Conservation (phyloP, 441 rosid species). For the Adansonia grandidieri region DNA sequence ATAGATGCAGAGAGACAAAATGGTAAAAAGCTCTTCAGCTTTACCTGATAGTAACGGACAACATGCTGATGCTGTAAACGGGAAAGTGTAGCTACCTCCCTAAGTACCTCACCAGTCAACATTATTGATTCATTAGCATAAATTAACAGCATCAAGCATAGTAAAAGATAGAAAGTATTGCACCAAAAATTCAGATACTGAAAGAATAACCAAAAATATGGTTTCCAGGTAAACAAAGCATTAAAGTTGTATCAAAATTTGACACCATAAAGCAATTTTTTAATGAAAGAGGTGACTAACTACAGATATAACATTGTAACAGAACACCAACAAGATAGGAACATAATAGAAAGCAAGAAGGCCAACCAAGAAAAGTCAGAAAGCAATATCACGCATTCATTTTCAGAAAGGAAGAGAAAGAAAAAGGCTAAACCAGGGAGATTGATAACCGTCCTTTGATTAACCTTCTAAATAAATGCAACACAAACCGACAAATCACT, state of each 20-base stretch:
- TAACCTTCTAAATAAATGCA: neutral
- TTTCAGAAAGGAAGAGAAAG: constrained; percentile 20
- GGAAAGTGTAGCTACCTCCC: constrained; percentile 98
- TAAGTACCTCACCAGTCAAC: constrained; percentile 49
- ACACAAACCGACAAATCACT: constrained; percentile 5
- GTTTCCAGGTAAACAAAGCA: constrained; percentile 15
- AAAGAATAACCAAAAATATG: neutral
- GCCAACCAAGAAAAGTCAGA: constrained; percentile 1
- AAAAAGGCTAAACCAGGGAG: constrained; percentile 12
- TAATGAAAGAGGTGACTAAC: constrained; percentile 13
- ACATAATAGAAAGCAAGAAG: neutral
- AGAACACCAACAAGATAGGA: constrained; percentile 15
- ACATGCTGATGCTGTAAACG: constrained; percentile 99
- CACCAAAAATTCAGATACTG: constrained; percentile 17
- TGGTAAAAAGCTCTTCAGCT: constrained; percentile 20
- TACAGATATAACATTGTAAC: constrained; percentile 5
- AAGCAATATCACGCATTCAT: constrained; percentile 15
- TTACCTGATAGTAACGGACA: constrained; percentile 98
- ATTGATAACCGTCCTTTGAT: neutral
- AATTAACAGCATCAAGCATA: constrained; percentile 24
- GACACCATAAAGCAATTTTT: constrained; percentile 27
- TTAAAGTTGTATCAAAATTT: constrained; percentile 24
- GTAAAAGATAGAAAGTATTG: constrained; percentile 22
- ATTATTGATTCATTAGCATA: constrained; percentile 34
- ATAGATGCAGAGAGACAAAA: constrained; percentile 16